Percentiles rank a stretch among this genome's conserved stretches.
phyloP scores from a whole-genome alignment of 2,329 filamentous ascomycete species.

The Pseudocercospora crystallina region DNA sequence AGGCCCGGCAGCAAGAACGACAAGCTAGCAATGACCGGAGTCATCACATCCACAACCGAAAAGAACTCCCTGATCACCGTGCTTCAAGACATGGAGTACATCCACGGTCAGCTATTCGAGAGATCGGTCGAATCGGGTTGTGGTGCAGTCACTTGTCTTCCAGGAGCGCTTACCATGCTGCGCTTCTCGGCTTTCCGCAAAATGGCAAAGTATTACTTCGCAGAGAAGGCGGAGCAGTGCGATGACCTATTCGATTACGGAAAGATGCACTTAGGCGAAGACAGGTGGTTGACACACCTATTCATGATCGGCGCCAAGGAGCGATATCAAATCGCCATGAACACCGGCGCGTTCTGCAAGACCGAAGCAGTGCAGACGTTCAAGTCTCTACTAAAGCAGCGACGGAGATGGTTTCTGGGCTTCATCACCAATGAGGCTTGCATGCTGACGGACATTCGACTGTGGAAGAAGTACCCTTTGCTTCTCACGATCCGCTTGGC shows the following conservation, averaged over 20 bases:
- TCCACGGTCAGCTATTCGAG: conserved; percentile 95
- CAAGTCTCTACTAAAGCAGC: conserved; percentile 83
- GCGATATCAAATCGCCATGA: conserved; percentile 95
- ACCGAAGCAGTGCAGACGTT: conserved; percentile 94
- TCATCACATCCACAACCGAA: conserved; percentile 90
- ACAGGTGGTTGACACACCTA: conserved; percentile 93
- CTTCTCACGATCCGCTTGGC: conserved; percentile 85
- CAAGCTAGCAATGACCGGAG: conserved; percentile 96
- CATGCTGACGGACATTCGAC: conserved; percentile 90
- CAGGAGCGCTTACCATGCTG: conserved; percentile 91
- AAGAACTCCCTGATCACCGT: conserved; percentile 88
- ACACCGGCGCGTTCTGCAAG: conserved; percentile 96
- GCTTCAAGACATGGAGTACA: conserved; percentile 96
- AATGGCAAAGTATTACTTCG: conserved; percentile 99
- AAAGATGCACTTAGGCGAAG: conserved; percentile 92
- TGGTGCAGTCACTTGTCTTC: conserved; percentile 89
- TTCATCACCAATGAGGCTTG: conserved; percentile 98
- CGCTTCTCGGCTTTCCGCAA: conserved; percentile 93
- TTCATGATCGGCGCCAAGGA: conserved; percentile 98
- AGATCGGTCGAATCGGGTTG: conserved; percentile 92
- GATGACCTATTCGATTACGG: conserved; percentile 96
- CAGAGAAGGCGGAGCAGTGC: conserved; percentile 92
- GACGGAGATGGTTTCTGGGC: conserved; percentile 92
- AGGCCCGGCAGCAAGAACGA: conserved; percentile 88
- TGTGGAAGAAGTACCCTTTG: conserved; percentile 89